These are phyloP conservation scores for Russula sp. DNA, from an alignment of 768 basidiomycete genomes.

Conservation along the genomic window DNA sequence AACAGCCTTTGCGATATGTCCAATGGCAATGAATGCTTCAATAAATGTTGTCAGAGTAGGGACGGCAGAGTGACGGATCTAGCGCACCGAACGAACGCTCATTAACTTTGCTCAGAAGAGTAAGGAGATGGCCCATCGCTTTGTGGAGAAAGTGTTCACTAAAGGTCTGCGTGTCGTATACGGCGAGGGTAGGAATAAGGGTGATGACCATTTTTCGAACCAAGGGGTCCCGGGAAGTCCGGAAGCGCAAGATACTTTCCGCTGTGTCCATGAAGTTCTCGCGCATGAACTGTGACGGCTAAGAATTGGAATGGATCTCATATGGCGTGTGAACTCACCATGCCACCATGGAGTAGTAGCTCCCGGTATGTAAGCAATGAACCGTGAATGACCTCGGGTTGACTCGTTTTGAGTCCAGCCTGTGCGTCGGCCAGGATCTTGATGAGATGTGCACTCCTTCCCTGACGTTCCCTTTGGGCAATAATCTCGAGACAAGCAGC, in stretches of 20 bases:
- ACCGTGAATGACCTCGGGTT: slow-evolving; percentile 88
- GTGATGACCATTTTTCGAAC: slow-evolving; percentile 94
- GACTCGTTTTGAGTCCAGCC: slow-evolving; percentile 65
- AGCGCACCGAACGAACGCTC: slow-evolving; percentile 82
- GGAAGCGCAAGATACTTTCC: slow-evolving; percentile 85
- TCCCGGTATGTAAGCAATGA: slow-evolving; percentile 88
- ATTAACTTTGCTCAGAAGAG: slow-evolving; percentile 79
- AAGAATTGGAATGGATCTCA: background rate
- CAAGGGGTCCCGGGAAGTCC: slow-evolving; percentile 76
- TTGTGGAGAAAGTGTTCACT: slow-evolving; percentile 87
- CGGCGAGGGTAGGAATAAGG: slow-evolving; percentile 89
- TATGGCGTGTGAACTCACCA: slow-evolving; percentile 46
- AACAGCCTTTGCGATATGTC: slow-evolving; percentile 87
- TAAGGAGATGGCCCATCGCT: slow-evolving; percentile 86
- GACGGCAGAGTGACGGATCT: background rate
- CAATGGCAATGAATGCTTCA: slow-evolving; percentile 90
- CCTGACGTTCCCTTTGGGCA: slow-evolving; percentile 59
- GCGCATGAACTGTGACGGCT: slow-evolving; percentile 63
- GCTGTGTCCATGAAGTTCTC: slow-evolving; percentile 82
- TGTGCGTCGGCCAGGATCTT: slow-evolving; percentile 90
- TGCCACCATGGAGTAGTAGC: slow-evolving; percentile 86
- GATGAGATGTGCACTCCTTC: slow-evolving; percentile 55
- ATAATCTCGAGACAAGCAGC: slow-evolving; percentile 90
- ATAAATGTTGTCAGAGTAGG: slow-evolving; percentile 8
- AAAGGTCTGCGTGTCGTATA: slow-evolving; percentile 91